Evolutionary conservation across 2,329 filamentous ascomycete species (phyloP).

Genomic region (Cryphonectria naterciae): DNA sequence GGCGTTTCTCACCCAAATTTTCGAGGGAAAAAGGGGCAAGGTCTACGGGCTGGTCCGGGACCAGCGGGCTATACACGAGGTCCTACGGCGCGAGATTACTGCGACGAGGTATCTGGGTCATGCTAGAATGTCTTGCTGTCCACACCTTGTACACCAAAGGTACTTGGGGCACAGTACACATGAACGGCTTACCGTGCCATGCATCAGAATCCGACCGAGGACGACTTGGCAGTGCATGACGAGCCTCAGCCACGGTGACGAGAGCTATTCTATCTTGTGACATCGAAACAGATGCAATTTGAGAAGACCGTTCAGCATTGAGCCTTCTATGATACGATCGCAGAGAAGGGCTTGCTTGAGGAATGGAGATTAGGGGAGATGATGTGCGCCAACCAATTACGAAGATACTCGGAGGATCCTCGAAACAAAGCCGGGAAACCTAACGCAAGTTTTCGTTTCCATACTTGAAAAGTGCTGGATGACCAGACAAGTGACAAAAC

Average conservation of each 20-base stretch:
- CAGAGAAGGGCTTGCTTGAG: background rate
- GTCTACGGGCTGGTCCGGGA: background rate
- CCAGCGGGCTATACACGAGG: background rate
- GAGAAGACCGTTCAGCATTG: too few species aligned
- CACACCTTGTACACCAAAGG: background rate
- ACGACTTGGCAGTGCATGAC: background rate
- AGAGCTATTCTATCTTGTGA: background rate
- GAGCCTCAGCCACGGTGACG: background rate
- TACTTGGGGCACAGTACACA: background rate
- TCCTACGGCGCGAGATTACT: background rate
- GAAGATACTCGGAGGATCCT: background rate
- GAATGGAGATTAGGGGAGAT: background rate
- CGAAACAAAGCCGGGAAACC: background rate
- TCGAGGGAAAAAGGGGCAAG: background rate
- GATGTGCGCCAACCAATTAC: background rate
- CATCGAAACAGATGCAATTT: background rate
- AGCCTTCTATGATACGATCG: background rate
- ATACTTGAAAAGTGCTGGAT: background rate
- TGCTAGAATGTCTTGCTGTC: background rate
- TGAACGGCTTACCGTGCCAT: background rate
- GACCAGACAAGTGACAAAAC: background rate
- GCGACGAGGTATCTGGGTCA: background rate
- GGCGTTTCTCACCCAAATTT: background rate
- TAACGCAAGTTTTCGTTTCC: background rate
- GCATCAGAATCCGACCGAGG: background rate